These are phyloP conservation scores for Pyrenochaeta sp. DNA, from an alignment of 2,329 filamentous ascomycete species.

Conservation along the genomic window DNA sequence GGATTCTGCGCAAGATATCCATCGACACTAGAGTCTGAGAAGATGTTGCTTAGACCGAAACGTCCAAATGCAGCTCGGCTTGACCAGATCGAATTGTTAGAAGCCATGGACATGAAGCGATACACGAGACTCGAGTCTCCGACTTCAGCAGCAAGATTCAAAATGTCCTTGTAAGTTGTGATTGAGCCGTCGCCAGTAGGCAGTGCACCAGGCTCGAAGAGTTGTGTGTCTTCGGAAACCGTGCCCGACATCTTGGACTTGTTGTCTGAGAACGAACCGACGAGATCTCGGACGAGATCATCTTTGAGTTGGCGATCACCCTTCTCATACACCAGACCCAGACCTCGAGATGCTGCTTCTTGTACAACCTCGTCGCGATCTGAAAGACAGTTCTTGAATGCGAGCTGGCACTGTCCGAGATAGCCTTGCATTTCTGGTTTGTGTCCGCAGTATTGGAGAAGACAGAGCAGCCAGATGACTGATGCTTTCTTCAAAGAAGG, in stretches of 20 bases:
- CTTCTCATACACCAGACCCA: conserved; percentile 93
- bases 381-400: conserved; percentile 86
- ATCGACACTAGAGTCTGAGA: conserved; percentile 79
- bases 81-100: conserved; percentile 96
- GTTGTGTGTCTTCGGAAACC: conserved; percentile 87
- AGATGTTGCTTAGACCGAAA: conserved; percentile 89
- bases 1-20: conserved; percentile 79
- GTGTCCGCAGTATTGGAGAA: conserved; percentile 89
- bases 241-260: conserved; percentile 74
- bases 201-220: conserved; percentile 89
- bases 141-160: conserved; percentile 93
- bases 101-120: conserved; percentile 96
- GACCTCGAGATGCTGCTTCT: conserved; percentile 88
- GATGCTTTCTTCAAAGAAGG: conserved; percentile 90
- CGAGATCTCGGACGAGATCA: conserved; percentile 84
- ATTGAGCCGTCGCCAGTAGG: conserved; percentile 91
- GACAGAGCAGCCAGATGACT: conserved; percentile 91
- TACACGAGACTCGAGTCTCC: conserved; percentile 97
- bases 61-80: conserved; percentile 95
- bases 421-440: conserved; percentile 75
- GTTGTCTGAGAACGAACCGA: conserved; percentile 83
- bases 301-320: conserved; percentile 82
- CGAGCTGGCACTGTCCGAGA: conserved; percentile 79
- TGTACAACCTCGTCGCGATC: conserved; percentile 94
- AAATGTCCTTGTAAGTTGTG: conserved; percentile 97